Conservation (phyloP, 331 rosid species). For the Saraca asoca region DNA sequence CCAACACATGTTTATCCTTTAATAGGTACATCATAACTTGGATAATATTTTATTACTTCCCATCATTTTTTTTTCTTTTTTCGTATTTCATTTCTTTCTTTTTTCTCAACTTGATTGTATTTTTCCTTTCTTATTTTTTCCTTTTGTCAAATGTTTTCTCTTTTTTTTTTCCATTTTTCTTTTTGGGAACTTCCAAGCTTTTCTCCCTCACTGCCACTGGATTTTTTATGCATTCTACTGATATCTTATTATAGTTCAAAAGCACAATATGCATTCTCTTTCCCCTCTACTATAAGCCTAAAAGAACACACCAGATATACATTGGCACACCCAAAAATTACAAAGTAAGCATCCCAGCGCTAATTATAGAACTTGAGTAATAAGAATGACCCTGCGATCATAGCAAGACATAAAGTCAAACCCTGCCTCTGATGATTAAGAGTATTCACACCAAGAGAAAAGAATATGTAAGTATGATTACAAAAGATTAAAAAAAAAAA, state of each 20-base stretch:
- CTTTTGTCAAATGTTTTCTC: slow-evolving; percentile 21
- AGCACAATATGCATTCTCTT: no score
- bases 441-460: slow-evolving; percentile 42
- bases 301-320: slow-evolving; percentile 45
- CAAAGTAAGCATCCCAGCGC: slow-evolving; percentile 64
- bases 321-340: slow-evolving; percentile 53
- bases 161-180: slow-evolving; percentile 27
- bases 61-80: background rate
- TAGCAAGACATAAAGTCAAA: slow-evolving; percentile 74
- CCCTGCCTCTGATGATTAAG: slow-evolving; percentile 46
- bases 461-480: background rate
- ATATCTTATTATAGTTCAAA: slow-evolving; percentile 17
- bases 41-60: slow-evolving; percentile 13
- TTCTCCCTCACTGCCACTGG: slow-evolving; percentile 41
- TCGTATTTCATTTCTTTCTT: slow-evolving; percentile 28
- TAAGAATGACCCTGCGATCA: slow-evolving; percentile 86
- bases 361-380: slow-evolving; percentile 58
- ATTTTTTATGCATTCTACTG: slow-evolving; percentile 28
- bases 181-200: slow-evolving; percentile 33
- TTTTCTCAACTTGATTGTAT: slow-evolving; percentile 33
- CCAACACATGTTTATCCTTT: slow-evolving; percentile 23
- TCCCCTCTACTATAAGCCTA: slow-evolving; percentile 40
- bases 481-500: no score
- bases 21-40: background rate
- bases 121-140: background rate